phyloP scores from a whole-genome alignment of 2,329 filamentous ascomycete genomes.

The Colletotrichum sidae region DNA sequence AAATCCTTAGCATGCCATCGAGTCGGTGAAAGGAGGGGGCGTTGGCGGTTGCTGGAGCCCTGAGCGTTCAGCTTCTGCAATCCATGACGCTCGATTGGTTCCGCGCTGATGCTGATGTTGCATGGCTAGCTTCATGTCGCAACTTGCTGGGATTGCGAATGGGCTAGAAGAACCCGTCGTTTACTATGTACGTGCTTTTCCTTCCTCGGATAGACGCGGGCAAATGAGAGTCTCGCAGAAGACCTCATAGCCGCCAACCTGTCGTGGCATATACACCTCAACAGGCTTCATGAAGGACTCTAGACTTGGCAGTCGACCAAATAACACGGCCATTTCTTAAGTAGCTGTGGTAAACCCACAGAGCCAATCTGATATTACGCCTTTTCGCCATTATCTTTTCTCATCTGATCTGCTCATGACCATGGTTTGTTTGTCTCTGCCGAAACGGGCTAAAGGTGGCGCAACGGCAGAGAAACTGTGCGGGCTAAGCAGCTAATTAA shows the following conservation, averaged over 20 bases:
- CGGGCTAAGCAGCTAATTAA: too few relatives aligned
- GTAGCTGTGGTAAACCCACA: too few relatives aligned
- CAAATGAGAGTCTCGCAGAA: background rate
- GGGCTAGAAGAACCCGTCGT: background rate
- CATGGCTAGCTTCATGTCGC: constrained; percentile 16
- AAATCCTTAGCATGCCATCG: constrained; percentile 1
- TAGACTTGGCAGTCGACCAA: constrained; percentile 10
- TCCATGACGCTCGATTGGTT: constrained; percentile 14
- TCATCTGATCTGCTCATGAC: too few relatives aligned
- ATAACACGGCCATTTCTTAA: background rate
- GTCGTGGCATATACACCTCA: too few relatives aligned
- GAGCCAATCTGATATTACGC: too few relatives aligned
- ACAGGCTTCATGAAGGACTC: constrained; percentile 1
- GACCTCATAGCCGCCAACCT: constrained; percentile 6
- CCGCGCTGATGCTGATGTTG: constrained; percentile 13
- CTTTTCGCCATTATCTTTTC: too few relatives aligned
- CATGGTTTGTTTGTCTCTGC: too few relatives aligned
- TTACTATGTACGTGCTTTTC: constrained; percentile 11
- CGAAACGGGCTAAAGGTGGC: too few relatives aligned
- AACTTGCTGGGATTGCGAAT: constrained; percentile 13
- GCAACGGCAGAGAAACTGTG: too few relatives aligned
- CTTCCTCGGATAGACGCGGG: constrained; percentile 17
- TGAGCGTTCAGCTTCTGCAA: constrained; percentile 6
- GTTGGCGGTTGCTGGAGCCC: background rate
- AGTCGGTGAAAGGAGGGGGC: background rate